Evolutionary conservation across 768 basidiomycete genomes (phyloP), one percentile per base, ranked within the genome.

Genomic region (Termitomyces titanicus): DNA sequence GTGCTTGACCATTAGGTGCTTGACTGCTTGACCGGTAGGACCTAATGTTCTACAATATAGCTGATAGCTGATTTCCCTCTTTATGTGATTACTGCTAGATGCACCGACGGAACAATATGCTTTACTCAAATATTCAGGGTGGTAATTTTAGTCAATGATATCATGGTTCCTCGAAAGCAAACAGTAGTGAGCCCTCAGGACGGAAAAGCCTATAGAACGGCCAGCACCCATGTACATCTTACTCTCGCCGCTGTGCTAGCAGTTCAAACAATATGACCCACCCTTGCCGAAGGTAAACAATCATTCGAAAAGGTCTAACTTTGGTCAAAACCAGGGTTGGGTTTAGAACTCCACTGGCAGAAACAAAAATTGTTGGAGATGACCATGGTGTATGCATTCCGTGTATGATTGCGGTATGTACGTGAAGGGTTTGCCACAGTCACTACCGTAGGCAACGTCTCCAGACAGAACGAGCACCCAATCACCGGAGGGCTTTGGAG

Each of bases 11-110:
- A n/a, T n/a, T n/a, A n/a, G n/a, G n/a, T n/a, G n/a, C n/a, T n/a
- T n/a, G n/a, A n/a, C n/a, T n/a, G n/a, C n/a, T n/a, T n/a, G n/a
- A 79, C 52, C 64, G 75, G 78, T 79, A 53, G 35, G 66, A 53
- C 8, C 17, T 31, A 1, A 3, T n/a, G n/a, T 13, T 10, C n/a
- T 9, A 24, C n/a, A 7, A 18, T 44, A 13, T 5, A 20, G 15
- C 13, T 18, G 5, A 15, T 3, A 25, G 10, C 22, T 37, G 42
- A 27, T 15, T 37, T 9, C 13, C 29, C 24, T 3, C 17, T 7
- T 44, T 25, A 70, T 69, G 10, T 61, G 69, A 37, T 42, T 59
- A 1, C 40, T 70, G 6, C 53, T 57, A 2, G 61, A 66, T 39
- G 31, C 29, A 5, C 40, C 53, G 0, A 39, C 61, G 6, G 49